These are phyloP conservation scores for Hypoxylon sp. DNA, from an alignment of 2,329 filamentous ascomycete genomes.

Conservation along the genomic window DNA sequence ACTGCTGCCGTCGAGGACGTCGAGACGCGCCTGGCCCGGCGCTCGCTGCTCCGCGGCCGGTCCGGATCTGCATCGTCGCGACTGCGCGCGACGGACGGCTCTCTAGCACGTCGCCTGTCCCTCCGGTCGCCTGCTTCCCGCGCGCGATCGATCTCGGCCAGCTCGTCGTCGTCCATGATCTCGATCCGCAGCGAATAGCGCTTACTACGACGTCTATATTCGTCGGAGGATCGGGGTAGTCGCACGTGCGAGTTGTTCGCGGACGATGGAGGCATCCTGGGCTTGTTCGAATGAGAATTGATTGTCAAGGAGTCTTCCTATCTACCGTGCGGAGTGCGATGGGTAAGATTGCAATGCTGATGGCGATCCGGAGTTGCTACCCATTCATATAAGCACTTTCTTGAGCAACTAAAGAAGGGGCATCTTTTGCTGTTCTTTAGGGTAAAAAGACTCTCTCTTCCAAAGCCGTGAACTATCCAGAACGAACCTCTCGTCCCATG, in stretches of 20 bases:
- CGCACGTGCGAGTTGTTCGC: background rate
- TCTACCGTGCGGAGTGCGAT: background rate
- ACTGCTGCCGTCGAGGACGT: background rate
- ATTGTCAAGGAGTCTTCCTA: background rate
- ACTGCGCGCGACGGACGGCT: background rate
- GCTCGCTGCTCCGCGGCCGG: background rate
- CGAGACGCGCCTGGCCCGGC: background rate
- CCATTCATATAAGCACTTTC: background rate
- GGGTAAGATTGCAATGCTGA: background rate
- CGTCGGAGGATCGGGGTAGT: constrained; percentile 4
- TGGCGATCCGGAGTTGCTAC: background rate
- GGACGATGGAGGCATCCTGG: constrained; percentile 17
- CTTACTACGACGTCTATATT: constrained; percentile 15
- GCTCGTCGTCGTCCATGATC: constrained; percentile 25
- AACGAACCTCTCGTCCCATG: background rate
- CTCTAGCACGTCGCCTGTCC: background rate
- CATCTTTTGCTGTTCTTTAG: background rate
- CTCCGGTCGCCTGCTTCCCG: background rate
- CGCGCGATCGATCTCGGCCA: background rate
- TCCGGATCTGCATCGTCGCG: background rate
- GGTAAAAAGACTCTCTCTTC: background rate
- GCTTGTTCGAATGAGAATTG: background rate
- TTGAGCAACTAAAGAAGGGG: background rate
- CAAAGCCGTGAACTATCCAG: constrained; percentile 6
- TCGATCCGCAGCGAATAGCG: constrained; percentile 33